Base-by-base conservation (phyloP, 768 basidiomycete genomes). In the Calocybe cyanea region DNA sequence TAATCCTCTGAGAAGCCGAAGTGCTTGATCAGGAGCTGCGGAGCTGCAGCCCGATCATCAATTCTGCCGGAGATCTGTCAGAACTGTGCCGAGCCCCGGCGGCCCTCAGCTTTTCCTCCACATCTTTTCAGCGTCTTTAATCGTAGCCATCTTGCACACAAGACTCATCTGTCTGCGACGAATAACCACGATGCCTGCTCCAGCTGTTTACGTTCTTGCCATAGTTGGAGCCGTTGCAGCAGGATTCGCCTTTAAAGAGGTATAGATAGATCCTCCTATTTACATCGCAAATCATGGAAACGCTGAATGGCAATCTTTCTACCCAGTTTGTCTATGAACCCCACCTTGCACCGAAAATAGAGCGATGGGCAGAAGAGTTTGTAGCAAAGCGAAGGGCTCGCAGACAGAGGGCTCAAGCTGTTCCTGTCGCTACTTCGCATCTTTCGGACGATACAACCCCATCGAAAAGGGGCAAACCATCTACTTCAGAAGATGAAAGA, bases 281-380 rank as follows among this genome's bases (percentile, higher is more conserved):
- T n/a, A n/a, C n/a, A n/a, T n/a, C n/a, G n/a, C n/a, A n/a, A n/a
- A n/a, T n/a, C n/a, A n/a, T n/a, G n/a, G n/a, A 32, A 32, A n/a
- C n/a, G 31, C 31, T 32, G 31, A 8, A n/a, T 32, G 9, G 31
- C 31, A n/a, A 8, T 32, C n/a, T 8, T 32, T 8, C n/a, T 35
- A 35, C 42, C 17, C 47, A 87, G 84, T 79, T 80, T 45, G 75
- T 87, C 21, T 85, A 83, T 46, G 82, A 83, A 50, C 83, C 83
- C 8, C 82, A 84, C 48, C 72, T 86, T 46, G 81, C 81, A 15
- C 83, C 83, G 0, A 70, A 66, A 34, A 36, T 86, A 21, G 82
- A 81, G 55, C 66, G 60, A 50, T 72, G 70, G 72, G 69, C 64
- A 4, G 66, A 65, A 43, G 66, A 70, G 41, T 70, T 64, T 43